Conservation (phyloP, 176 grass and related monocot genomes). For the Elymus sibiricus region DNA sequence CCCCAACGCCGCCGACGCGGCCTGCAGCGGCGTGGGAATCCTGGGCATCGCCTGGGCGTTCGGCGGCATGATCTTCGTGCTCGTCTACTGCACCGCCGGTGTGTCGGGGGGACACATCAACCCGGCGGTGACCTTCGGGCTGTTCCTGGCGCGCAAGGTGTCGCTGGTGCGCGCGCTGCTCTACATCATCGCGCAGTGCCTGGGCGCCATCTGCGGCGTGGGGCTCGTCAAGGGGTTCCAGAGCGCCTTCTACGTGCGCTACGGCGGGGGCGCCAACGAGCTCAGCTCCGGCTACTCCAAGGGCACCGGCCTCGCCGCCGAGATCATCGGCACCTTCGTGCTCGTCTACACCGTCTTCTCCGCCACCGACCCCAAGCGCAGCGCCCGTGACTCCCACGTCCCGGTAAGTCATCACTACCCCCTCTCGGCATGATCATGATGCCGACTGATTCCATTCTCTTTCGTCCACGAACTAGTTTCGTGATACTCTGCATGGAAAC, state of each 20-base stretch:
- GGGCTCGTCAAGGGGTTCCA: conserved; percentile 93
- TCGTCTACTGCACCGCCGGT: conserved; percentile 98
- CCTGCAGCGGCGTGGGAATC: conserved; percentile 79
- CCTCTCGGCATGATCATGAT: conserved; percentile 37
- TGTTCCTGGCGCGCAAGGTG: conserved; percentile 92
- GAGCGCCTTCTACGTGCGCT: conserved; percentile 57
- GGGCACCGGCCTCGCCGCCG: conserved; percentile 83
- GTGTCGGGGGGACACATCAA: conserved; percentile 93
- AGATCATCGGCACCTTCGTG: conserved; percentile 98
- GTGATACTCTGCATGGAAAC: neutral
- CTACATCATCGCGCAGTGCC: conserved; percentile 87
- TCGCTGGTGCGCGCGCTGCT: conserved; percentile 78
- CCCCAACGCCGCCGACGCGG: conserved; percentile 34
- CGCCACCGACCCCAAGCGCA: conserved; percentile 98
- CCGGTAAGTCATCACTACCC: conserved; percentile 55
- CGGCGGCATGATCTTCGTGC: conserved; percentile 98
- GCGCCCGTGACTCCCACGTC: conserved; percentile 84
- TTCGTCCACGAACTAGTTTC: neutral
- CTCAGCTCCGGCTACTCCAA: conserved; percentile 58
- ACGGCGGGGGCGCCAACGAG: conserved; percentile 89
- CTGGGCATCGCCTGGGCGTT: conserved; percentile 98
- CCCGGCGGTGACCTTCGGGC: conserved; percentile 86
- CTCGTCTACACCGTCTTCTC: conserved; percentile 99
- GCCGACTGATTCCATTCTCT: neutral
- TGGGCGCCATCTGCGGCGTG: conserved; percentile 87